A percentile compares a stretch with the other conserved stretches of the same genome.
These are phyloP conservation scores for Fomitopsis palustris DNA, from an alignment of 1,284 basidiomycete species.

Conservation along the genomic window DNA sequence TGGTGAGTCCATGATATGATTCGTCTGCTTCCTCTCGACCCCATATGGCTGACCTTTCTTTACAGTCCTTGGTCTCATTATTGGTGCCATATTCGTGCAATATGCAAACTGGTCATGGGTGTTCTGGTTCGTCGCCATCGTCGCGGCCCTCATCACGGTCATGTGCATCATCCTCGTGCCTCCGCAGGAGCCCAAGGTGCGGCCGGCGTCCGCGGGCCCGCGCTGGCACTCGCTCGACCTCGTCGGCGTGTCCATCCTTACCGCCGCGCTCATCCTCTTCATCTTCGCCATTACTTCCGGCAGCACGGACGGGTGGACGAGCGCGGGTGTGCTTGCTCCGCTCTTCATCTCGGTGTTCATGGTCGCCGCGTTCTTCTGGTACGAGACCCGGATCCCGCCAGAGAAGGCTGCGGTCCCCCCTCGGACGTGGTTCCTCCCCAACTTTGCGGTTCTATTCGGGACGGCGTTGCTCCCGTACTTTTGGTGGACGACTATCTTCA, in stretches of 20 bases:
- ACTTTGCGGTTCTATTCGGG: conserved; percentile 37
- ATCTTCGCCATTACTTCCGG: conserved; percentile 48
- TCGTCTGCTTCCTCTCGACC: too few relatives aligned
- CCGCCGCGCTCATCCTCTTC: conserved; percentile 37
- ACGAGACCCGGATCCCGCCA: conserved; percentile 36
- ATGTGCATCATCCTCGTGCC: conserved; percentile 35
- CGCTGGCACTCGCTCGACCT: conserved; percentile 36
- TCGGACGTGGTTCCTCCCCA: conserved; percentile 39
- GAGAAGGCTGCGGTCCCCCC: conserved; percentile 39
- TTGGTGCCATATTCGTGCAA: conserved; percentile 41
- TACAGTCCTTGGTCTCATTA: conserved; percentile 38
- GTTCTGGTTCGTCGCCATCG: conserved; percentile 41
- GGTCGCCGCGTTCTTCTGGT: conserved; percentile 38
- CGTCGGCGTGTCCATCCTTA: conserved; percentile 37
- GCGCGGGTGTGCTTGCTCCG: conserved; percentile 38
- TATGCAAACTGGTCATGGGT: conserved; percentile 42
- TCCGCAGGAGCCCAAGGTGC: conserved; percentile 14
- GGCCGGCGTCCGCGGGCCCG: conserved; percentile 4
- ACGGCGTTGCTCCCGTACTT: conserved; percentile 38
- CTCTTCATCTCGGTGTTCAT: conserved; percentile 39
- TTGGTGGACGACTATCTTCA: conserved; percentile 39
- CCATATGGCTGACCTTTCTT: background rate
- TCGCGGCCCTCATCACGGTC: conserved; percentile 34
- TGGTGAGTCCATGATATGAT: conserved; percentile 26
- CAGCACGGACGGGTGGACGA: conserved; percentile 39